Evolutionary conservation across 352 stramenopile species (phyloP), one percentile per base, ranked within the genome.

Genomic region (Phytophthora tentaculata): DNA sequence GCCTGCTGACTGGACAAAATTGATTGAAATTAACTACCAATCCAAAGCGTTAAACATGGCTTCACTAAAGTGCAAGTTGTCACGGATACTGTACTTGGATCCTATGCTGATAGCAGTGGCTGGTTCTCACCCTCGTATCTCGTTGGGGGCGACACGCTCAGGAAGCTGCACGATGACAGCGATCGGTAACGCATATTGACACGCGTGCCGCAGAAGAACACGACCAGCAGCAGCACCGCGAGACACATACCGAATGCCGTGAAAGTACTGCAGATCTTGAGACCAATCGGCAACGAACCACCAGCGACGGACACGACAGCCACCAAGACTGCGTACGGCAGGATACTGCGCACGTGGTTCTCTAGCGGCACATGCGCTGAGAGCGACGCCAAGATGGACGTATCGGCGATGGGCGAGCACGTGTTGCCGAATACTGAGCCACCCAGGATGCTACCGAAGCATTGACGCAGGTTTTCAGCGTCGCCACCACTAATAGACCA

Each of bases 331-430:
- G 88, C 84, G 67, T 96, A 97, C 20, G 88, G 90, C 56, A 94
- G 69, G 61, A 94, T 94, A 67, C 86, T 96, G 53, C 87, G 81
- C 37, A 96, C 73, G 61, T 97, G 90, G 77, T 93, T 89, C 69
- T 96, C 74, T 37, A 95, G 68, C 19, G 84, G 77, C 23, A 93
- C 85, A 48, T 91, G 71, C 9, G 84, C 84, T 22, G 90, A 92
- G 2, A 97, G 68, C 44, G 90, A 88, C 20, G 88, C 81, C 32
- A 98, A 70, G 62, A 98, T 97, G 47, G 92, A 97, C 26, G 91
- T 98, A 77, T 98, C 92, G n/a, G 90, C 89, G 56, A 98, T 97
- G n/a, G 92, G 91, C 51, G 90, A 97, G 71, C 86, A 95, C 53
- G 85, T 89, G 69, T 97, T 96, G 53, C 91, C 91, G 55, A 96